Base-by-base conservation (phyloP, 2,329 filamentous ascomycete genomes). In the Hypocrella siamensis region DNA sequence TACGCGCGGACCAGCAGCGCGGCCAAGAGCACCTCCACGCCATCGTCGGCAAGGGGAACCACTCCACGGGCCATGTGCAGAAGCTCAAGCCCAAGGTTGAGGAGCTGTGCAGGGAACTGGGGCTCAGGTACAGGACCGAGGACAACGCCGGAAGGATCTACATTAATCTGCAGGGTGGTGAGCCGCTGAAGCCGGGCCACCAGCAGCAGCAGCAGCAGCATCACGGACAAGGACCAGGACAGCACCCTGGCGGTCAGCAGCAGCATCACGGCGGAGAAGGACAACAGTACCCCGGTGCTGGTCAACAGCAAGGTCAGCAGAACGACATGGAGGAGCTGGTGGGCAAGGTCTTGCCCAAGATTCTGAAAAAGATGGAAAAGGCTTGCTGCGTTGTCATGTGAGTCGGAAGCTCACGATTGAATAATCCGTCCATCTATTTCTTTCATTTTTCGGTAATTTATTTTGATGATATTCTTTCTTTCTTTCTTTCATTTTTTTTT, bases 71-170 rank as follows among this genome's bases (percentile, higher is more conserved):
- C 41, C 79, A 90, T 46, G 67, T 96, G 17, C 84, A 93, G 56
- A 94, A 90, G 65, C 76, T 98, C 55, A 94, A 93, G 60, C 90
- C 90, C n/a, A 70, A 81, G 38, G 84, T 96, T 27, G 86, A 96
- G 59, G 68, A 81, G 51, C 65, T 96, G 30, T 93, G 88, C 55
- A 69, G 63, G 30, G 79, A 94, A 51, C 57, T 93, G 28, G 83
- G 86, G 0, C 63, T 98, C 33, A 70, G 85, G 45, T 94, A 80
- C 55, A 58, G 68, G 35, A 92, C 84, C 2, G 90, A 96, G 60
- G 77, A 80, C 30, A 96, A 98, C 44, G 79, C 79, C 7, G 90
- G 90, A 1, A 63, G 85, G 12, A 86, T 98, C 26, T 93, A 83
- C 49, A 73, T 96, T 38, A 80, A 94, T 49, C 62, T 96, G 40